Base-by-base conservation (phyloP, 345 rosid genomes). In the Brassica nigra region DNA sequence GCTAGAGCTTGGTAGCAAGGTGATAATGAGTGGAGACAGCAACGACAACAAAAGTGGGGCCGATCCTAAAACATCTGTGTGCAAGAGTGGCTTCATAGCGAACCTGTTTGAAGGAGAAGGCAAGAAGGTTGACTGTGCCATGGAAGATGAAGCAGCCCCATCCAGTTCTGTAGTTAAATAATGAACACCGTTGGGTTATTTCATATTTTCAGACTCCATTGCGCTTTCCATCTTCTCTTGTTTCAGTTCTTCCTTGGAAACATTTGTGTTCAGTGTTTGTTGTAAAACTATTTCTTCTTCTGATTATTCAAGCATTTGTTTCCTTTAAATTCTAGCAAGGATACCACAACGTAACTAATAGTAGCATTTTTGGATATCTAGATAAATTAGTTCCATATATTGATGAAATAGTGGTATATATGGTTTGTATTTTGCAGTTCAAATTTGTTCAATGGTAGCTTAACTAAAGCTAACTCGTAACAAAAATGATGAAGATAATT, bases 1-100 rank as follows among this genome's bases (percentile, higher is more conserved):
- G 62, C 27, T 72, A 39, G 86, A 82, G 82, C 80, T 74, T 78
- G 80, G 76, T 15, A 76, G 67, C 80, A 83, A 82, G 80, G 49
- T 33, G 7, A 10, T 79, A 37, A 0, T 14, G 68, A 37, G 20
- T 34, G 86, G 78, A 62, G 81, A 64, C 2, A 12, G 39, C 39
- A 47, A 44, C 47, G 52, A 5, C 11, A 23, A 0, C 2, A 7
- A 23, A 23, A 49, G 6, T 31, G 68, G 42, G 52, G 42, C 62
- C 20, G 68, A 54, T 23, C 42, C 58, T 63, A 36, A 36, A 31
- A 2, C 0, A 27, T 42, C 31, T n/a, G 71, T 15, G 18, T 64
- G 66, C 0, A 78, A 78, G 62, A 78, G 68, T 58, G 77, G 82
- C 8, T 72, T 73, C 7, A 18, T 73, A 20, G 76, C 72, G 1